Percentiles rank a stretch among this genome's conserved stretches.
These are phyloP conservation scores for Serendipita sp. DNA, from an alignment of 1,284 basidiomycete genomes.

Conservation along the genomic window DNA sequence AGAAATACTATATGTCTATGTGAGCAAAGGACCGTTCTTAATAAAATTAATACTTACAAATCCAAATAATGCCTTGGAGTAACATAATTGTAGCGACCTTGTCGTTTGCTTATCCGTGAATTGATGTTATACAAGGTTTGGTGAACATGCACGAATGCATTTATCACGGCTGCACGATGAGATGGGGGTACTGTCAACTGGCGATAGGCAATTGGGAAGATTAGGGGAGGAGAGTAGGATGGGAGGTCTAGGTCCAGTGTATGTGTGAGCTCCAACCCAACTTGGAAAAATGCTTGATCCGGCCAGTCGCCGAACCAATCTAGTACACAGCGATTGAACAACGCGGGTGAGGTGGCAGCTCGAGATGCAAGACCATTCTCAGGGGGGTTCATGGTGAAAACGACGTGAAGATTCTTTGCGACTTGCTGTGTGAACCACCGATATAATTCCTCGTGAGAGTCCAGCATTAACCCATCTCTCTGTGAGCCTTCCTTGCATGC, in stretches of 20 bases:
- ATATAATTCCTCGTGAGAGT: conserved; percentile 94
- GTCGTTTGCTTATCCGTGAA: conserved; percentile 73
- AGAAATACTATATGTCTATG: conserved; percentile 54
- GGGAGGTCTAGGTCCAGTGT: conserved; percentile 80
- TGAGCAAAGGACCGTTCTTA: conserved; percentile 13
- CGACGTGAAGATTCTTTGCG: conserved; percentile 90
- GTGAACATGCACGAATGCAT: conserved; percentile 89
- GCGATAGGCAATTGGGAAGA: conserved; percentile 82
- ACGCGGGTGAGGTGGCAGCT: conserved; percentile 90
- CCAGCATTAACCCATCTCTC: conserved; percentile 92
- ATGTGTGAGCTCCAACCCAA: conserved; percentile 88
- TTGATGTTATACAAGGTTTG: conserved; percentile 83
- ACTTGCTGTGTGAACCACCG: conserved; percentile 96
- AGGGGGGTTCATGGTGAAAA: conserved; percentile 99
- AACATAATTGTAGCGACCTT: conserved; percentile 92
- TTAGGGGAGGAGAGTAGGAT: conserved; percentile 57
- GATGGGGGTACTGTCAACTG: conserved; percentile 67
- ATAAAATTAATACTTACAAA: conserved; percentile 58
- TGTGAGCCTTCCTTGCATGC: conserved; percentile 98
- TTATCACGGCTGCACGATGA: conserved; percentile 81
- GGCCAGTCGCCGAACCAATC: conserved; percentile 99
- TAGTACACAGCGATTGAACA: conserved; percentile 96
- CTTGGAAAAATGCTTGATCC: conserved; percentile 92
- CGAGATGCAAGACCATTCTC: conserved; percentile 88
- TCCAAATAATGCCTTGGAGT: conserved; percentile 97